Base-by-base conservation (phyloP, 1,284 basidiomycete species). In the Heterobasidion parviporum region DNA sequence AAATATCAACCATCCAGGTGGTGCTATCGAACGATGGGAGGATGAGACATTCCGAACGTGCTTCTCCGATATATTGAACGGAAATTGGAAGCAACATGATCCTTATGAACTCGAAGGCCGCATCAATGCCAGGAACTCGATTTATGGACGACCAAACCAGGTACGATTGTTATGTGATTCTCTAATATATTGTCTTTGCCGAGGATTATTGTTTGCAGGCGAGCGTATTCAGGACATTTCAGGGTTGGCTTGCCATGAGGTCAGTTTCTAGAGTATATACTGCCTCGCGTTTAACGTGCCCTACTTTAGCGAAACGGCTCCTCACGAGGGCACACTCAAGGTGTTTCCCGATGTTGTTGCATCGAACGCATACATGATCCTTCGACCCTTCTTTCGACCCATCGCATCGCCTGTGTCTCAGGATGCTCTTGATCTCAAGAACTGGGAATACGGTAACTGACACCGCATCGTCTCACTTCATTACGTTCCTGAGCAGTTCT, bases 11-110 rank as follows among this genome's bases (percentile, higher is more conserved):
- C 43, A 15, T 20, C 4, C 58, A 85, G 83, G 92, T 10, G 92
- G 89, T 1, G 72, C 80, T 0, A 85, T 94, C 33, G 92, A 95
- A 69, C 76, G 90, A 26, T 94, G 92, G 92, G 90, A 94, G 67
- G 90, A 94, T 63, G 69, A 77, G 5, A 69, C 66, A 1, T 89
- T 92, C 70, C 76, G 88, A 38, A 73, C 71, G 2, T 85, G 82
- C 60, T 93, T 87, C 66, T 68, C 69, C 2, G 75, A 81, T 52
- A 90, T 94, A 55, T 71, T 94, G 15, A 66, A 68, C 14, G 88
- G 88, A 0, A 71, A 82, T 38, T 92, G 89, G 86, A 72, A 76
- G 26, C 71, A 77, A 34, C 85, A 91, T 64, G 84, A 92, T 67
- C 81, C 88, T 2, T 90, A 83, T 62, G 81, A 82, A 43, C 70